Evolutionary conservation across 129 eudicot species (phyloP).

Genomic region (carrot (Daucus carota)): DNA sequence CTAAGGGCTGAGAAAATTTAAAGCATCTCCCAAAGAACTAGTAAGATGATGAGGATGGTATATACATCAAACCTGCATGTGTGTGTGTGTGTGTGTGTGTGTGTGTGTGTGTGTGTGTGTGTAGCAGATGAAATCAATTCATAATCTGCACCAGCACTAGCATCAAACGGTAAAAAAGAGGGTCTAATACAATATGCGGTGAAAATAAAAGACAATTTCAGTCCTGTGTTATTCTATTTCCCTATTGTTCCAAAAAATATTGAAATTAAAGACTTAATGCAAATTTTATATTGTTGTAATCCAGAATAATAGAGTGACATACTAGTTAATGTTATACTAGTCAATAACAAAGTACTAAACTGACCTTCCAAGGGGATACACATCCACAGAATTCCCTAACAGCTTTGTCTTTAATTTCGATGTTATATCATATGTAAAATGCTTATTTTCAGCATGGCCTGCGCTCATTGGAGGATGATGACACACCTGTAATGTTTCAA

Average conservation of each 20-base stretch:
- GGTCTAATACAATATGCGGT: neutral
- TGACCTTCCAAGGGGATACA: constrained; percentile 94
- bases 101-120: too few species aligned
- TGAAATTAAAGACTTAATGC: neutral
- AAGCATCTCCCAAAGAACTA: neutral
- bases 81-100: too few species aligned
- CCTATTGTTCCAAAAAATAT: neutral
- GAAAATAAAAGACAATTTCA: neutral
- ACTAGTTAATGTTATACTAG: neutral
- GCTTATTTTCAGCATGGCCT: constrained; percentile 85
- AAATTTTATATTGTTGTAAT: neutral
- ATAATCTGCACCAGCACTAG: neutral
- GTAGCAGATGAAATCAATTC: neutral
- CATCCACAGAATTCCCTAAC: constrained; percentile 79
- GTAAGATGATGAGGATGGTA: neutral
- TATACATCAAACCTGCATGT: too few species aligned
- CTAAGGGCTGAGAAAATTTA: neutral
- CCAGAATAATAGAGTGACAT: too few species aligned
- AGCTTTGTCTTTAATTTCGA: constrained; percentile 85
- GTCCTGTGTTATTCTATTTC: neutral
- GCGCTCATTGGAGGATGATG: constrained; percentile 98
- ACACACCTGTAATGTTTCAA: constrained; percentile 40
- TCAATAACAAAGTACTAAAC: neutral
- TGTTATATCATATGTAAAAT: constrained; percentile 71
- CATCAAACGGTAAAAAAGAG: neutral